These are phyloP conservation scores for Globisporangium canariense DNA, from an alignment of 352 stramenopile genomes.

Conservation along the genomic window DNA sequence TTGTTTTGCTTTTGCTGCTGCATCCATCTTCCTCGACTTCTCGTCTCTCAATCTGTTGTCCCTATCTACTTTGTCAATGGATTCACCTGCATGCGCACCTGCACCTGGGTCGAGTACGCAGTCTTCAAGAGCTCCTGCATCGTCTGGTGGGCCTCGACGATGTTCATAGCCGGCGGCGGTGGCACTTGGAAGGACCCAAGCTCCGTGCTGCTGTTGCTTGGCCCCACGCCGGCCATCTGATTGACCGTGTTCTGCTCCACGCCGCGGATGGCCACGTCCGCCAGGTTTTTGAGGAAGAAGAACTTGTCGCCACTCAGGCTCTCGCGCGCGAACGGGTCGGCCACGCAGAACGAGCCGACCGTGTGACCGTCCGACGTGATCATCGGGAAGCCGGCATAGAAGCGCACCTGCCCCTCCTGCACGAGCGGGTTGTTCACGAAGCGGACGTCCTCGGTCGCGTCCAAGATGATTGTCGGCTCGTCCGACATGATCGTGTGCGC, in stretches of 20 bases:
- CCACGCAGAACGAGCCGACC: constrained; percentile 74
- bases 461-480: constrained; percentile 76
- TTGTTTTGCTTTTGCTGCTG: constrained; percentile 1
- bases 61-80: constrained; percentile 30
- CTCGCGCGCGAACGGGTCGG: constrained; percentile 74
- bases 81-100: constrained; percentile 82
- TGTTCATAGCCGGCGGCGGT: constrained; percentile 56
- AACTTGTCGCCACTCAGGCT: constrained; percentile 72
- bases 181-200: constrained; percentile 33
- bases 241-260: constrained; percentile 79
- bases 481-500: constrained; percentile 79
- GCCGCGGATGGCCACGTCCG: constrained; percentile 65
- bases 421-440: constrained; percentile 82
- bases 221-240: constrained; percentile 21
- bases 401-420: constrained; percentile 67
- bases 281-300: constrained; percentile 84
- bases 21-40: no score
- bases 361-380: constrained; percentile 59
- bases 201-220: constrained; percentile 16
- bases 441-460: constrained; percentile 71
- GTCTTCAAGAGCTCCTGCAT: constrained; percentile 85
- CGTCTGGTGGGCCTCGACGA: constrained; percentile 56
- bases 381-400: constrained; percentile 82
- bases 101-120: constrained; percentile 78
- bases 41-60: neutral